phyloP scores from a whole-genome alignment of 1,284 basidiomycete genomes.

The Rhodotorula mucilaginosa region DNA sequence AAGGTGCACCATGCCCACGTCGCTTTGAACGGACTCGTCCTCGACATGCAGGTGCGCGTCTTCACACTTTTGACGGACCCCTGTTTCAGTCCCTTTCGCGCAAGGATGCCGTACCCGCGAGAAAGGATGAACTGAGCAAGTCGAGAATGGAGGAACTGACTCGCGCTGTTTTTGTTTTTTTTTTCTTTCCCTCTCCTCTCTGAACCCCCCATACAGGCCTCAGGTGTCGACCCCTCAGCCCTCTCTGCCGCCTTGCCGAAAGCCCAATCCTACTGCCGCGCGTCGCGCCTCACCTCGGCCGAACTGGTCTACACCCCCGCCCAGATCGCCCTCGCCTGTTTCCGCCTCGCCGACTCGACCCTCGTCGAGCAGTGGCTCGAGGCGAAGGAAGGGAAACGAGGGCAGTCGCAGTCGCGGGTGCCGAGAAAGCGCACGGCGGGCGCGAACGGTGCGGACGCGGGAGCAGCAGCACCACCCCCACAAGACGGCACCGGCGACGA shows the following conservation, averaged over 20 bases:
- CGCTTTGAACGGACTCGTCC: constrained; percentile 81
- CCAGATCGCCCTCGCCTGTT: constrained; percentile 85
- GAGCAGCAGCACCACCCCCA: not conserved
- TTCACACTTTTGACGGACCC: not conserved
- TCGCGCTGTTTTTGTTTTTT: not conserved
- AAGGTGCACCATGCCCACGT: constrained; percentile 86
- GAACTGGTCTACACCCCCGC: constrained; percentile 89
- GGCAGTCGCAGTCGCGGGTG: not conserved
- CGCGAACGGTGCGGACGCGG: not conserved
- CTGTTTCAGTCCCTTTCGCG: not conserved
- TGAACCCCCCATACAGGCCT: not conserved
- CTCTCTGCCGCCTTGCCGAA: constrained; percentile 7
- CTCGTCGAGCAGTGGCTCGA: constrained; percentile 64
- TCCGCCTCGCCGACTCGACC: constrained; percentile 63
- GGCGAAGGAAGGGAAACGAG: constrained; percentile 23
- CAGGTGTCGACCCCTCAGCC: not conserved
- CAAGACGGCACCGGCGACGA: too few relatives aligned
- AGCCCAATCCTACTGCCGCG: constrained; percentile 56
- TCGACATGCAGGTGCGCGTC: constrained; percentile 77
- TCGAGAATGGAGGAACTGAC: not conserved
- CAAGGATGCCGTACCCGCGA: too few relatives aligned
- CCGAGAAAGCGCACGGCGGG: not conserved
- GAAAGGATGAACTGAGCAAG: too few relatives aligned
- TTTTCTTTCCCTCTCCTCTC: too few relatives aligned
- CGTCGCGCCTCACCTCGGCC: constrained; percentile 79